phyloP scores from a whole-genome alignment of 495 filamentous ascomycete species.

The Tuber magnatum region DNA sequence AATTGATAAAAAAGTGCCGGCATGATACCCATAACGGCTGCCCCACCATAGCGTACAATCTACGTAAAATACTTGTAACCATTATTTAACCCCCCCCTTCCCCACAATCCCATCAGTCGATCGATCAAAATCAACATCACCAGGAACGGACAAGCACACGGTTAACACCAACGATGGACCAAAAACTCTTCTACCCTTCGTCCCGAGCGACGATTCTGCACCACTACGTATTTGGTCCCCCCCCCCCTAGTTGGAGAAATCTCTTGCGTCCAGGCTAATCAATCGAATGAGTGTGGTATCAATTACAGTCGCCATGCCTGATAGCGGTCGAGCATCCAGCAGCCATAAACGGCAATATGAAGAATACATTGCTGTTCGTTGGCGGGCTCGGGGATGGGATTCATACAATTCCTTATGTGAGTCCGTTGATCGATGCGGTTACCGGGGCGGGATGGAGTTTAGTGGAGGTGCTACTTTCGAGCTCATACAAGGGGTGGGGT shows the following conservation, averaged over 20 bases:
- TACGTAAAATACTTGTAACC: not conserved
- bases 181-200: constrained; percentile 4
- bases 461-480: constrained; percentile 55
- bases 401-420: constrained; percentile 58
- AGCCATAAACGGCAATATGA: constrained; percentile 7
- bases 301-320: not conserved
- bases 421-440: constrained; percentile 47
- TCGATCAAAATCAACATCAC: not conserved
- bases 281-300: not conserved
- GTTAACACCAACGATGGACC: not conserved
- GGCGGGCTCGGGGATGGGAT: constrained; percentile 78
- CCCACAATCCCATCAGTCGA: not conserved
- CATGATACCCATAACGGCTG: not conserved
- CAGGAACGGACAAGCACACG: not conserved
- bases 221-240: constrained; percentile 4
- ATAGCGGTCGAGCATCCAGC: not conserved
- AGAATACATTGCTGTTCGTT: constrained; percentile 73
- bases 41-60: constrained; percentile 1
- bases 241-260: not conserved
- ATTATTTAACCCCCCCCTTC: not conserved
- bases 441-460: constrained; percentile 57
- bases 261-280: not conserved
- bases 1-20: too few species aligned
- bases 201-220: constrained; percentile 9
- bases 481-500: constrained; percentile 68